Evolutionary conservation across 1,284 basidiomycete species (phyloP), one percentile per base, ranked within the genome.

Genomic region (Fomes fomentarius): DNA sequence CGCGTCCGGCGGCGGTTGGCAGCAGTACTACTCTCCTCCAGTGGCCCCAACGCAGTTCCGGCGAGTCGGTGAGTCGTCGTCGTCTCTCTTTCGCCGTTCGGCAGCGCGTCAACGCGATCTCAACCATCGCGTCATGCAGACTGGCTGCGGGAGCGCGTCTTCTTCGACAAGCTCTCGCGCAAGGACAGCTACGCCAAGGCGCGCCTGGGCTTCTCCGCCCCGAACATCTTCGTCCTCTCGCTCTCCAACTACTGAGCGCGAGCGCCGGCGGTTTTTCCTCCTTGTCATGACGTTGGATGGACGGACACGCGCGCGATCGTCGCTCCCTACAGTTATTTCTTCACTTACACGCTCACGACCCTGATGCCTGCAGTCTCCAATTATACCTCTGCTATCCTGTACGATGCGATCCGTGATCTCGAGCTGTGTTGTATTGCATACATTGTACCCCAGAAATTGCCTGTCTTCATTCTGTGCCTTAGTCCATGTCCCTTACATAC

Each of bases 181-280:
- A 81, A 86, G 60, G 85, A 89, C 59, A 64, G 64, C 6, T 92
- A 91, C 62, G 73, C 78, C 1, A 62, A 72, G 33, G 66, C 72
- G 10, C 78, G 89, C 11, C 80, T 93, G 30, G 90, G 90, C 0
- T 93, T 82, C 70, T 77, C 76, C 48, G 90, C 90, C 1, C 83
- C 89, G 2, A 92, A 93, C 65, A 81, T 91, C 31, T 88, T 90
- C 66, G 74, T 89, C 34, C 83, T 92, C 81, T 26, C 53, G 11
- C 57, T 69, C 21, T 61, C 63, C 43, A 61, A 53, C 37, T 62
- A 58, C 52, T 62, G 47, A 58, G 53, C 46, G 21, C 5, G 35
- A 15, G n/a, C 19, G 8, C 10, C 38, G 1, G 11, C 9, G 21
- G 11, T 5, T 22, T 25, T 9, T 10, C 28, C 8, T 14, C 5